These are phyloP conservation scores for Sporisorium iseilematis-ciliati DNA, from an alignment of 1,284 basidiomycete genomes.

Conservation along the genomic window DNA sequence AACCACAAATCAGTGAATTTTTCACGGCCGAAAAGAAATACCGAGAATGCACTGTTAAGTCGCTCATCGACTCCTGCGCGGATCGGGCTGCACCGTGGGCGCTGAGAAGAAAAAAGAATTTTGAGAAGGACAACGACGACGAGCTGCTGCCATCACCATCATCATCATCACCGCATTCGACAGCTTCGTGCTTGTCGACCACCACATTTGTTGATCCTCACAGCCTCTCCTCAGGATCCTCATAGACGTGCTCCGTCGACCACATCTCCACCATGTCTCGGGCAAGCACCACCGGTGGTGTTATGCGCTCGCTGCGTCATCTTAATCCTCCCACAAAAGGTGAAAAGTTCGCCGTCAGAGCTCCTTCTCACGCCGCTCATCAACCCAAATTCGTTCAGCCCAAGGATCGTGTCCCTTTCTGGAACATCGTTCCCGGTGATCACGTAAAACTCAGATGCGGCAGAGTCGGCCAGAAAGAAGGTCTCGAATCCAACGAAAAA, in stretches of 20 bases:
- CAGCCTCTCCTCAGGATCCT: not conserved
- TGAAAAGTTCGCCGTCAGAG: slow-evolving; percentile 63
- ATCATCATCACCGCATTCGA: not conserved
- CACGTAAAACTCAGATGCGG: slow-evolving; percentile 68
- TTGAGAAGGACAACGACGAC: slow-evolving; percentile 16
- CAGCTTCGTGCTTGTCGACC: not conserved
- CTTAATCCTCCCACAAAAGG: slow-evolving; percentile 61
- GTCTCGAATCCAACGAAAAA: slow-evolving; percentile 43
- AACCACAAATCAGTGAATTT: too few species aligned
- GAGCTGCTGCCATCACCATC: not conserved
- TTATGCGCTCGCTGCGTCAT: slow-evolving; percentile 69
- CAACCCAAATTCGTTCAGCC: slow-evolving; percentile 68
- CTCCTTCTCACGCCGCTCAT: slow-evolving; percentile 66
- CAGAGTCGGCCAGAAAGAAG: slow-evolving; percentile 51
- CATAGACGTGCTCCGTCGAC: not conserved
- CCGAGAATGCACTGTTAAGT: not conserved
- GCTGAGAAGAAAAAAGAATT: slow-evolving; percentile 27
- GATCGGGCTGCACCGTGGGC: not conserved
- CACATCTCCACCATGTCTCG: slow-evolving; percentile 24
- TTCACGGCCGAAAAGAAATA: slow-evolving; percentile 1
- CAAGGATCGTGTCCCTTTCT: slow-evolving; percentile 70
- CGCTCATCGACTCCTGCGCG: not conserved
- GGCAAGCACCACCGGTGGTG: slow-evolving; percentile 38
- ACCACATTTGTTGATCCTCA: not conserved
- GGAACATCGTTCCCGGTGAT: slow-evolving; percentile 71